These are phyloP conservation scores for Actinomortierella ambigua DNA, from an alignment of 371 early-diverging fungal genomes.

Conservation along the genomic window DNA sequence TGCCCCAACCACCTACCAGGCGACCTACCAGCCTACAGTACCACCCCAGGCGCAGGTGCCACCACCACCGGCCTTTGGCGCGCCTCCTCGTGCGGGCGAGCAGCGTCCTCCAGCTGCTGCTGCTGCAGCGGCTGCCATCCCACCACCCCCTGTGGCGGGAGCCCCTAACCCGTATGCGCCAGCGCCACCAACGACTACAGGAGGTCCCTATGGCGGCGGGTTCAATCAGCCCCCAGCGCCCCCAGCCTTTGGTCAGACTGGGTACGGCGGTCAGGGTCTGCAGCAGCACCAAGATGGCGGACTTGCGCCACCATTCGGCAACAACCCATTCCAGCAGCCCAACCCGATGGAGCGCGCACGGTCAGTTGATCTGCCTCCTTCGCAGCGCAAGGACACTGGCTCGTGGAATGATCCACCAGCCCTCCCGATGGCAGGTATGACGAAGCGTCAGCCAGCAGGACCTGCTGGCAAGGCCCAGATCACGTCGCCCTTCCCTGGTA, in stretches of 20 bases:
- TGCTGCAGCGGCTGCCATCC: neutral
- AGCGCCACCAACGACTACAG: conserved; percentile 20
- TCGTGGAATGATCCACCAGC: conserved; percentile 68
- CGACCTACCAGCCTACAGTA: conserved; percentile 35
- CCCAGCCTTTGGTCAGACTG: conserved; percentile 30
- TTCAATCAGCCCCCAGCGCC: conserved; percentile 30
- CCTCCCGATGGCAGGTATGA: conserved; percentile 23
- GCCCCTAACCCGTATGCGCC: conserved; percentile 32
- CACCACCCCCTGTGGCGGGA: neutral
- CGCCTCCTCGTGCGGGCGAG: conserved; percentile 39
- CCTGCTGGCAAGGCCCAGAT: conserved; percentile 36
- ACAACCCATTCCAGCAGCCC: conserved; percentile 39
- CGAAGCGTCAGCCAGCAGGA: conserved; percentile 21
- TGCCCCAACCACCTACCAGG: conserved; percentile 14
- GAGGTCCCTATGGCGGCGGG: conserved; percentile 18
- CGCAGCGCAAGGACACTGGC: conserved; percentile 48
- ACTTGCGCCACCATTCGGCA: conserved; percentile 23
- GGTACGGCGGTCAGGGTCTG: conserved; percentile 22
- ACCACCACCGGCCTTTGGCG: conserved; percentile 15
- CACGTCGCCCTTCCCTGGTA: conserved; percentile 47
- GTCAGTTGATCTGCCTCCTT: conserved; percentile 38
- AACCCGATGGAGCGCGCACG: conserved; percentile 35
- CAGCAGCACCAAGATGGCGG: conserved; percentile 13
- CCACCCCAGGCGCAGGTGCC: conserved; percentile 18
- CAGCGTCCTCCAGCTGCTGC: conserved; percentile 34